Conservation (phyloP, 1,284 basidiomycete species). For the Pseudozyma tsukubaensis region DNA sequence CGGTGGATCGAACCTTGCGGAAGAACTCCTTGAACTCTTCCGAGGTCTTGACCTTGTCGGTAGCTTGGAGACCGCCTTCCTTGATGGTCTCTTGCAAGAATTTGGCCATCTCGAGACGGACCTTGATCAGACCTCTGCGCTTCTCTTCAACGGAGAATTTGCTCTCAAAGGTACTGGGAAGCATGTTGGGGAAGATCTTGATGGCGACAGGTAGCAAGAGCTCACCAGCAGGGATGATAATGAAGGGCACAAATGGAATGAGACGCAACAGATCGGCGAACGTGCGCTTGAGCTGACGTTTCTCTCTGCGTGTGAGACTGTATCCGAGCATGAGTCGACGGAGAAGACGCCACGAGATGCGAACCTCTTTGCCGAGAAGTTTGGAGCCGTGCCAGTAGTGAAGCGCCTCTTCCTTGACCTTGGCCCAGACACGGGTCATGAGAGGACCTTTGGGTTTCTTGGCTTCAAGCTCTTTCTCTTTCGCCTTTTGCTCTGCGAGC, state of each 20-base stretch:
- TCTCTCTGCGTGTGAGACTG: conserved; percentile 88
- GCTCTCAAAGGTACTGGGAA: conserved; percentile 97
- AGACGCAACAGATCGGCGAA: conserved; percentile 91
- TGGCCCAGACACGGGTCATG: conserved; percentile 76
- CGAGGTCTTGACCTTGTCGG: conserved; percentile 86
- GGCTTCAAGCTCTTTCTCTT: conserved; percentile 46
- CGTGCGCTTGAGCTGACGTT: conserved; percentile 91
- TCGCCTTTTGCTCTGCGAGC: conserved; percentile 49
- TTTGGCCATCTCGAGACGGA: conserved; percentile 98
- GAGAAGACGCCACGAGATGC: conserved; percentile 87
- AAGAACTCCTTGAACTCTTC: conserved; percentile 99
- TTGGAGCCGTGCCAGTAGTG: conserved; percentile 99
- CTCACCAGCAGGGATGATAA: conserved; percentile 98
- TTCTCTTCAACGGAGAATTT: conserved; percentile 90
- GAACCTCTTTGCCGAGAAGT: conserved; percentile 91
- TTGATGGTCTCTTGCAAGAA: conserved; percentile 97
- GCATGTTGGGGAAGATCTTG: conserved; percentile 98
- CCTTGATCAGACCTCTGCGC: conserved; percentile 91
- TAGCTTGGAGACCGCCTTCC: conserved; percentile 86
- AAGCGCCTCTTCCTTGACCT: conserved; percentile 91
- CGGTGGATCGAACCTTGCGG: conserved; percentile 95
- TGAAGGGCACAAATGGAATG: conserved; percentile 92
- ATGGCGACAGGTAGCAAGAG: conserved; percentile 94
- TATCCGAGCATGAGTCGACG: conserved; percentile 93
- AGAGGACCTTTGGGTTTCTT: conserved; percentile 44